Evolutionary conservation across 2,329 filamentous ascomycete species (phyloP).

Genomic region (Colletotrichum camelliae): DNA sequence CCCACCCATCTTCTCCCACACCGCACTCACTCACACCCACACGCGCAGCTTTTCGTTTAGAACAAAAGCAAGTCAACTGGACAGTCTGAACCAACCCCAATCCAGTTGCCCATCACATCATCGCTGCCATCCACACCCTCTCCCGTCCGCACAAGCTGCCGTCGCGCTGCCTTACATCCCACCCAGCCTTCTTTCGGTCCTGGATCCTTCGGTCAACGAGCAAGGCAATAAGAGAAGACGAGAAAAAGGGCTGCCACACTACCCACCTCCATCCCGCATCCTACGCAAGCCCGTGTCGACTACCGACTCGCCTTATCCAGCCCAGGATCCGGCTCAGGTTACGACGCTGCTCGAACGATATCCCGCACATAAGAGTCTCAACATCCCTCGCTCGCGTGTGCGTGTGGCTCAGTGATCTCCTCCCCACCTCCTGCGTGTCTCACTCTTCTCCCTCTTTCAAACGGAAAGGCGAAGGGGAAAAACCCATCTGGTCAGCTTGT

Average conservation of each 20-base stretch:
- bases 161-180: background rate
- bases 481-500: background rate
- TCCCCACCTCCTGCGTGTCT: slow-evolving; percentile 10
- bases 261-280: slow-evolving; percentile 12
- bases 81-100: slow-evolving; percentile 2
- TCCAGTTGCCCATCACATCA: slow-evolving; percentile 22
- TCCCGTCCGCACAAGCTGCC: slow-evolving; percentile 4
- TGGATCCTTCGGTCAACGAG: background rate
- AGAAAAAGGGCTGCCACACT: slow-evolving; percentile 3
- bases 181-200: slow-evolving; percentile 16
- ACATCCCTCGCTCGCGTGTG: slow-evolving; percentile 18
- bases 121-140: slow-evolving; percentile 15
- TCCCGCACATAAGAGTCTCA: slow-evolving; percentile 10
- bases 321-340: background rate
- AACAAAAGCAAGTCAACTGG: slow-evolving; percentile 17
- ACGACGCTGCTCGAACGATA: slow-evolving; percentile 14
- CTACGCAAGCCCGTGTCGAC: slow-evolving; percentile 4
- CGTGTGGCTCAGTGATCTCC: background rate
- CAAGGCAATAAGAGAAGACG: background rate
- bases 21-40: background rate
- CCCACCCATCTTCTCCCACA: slow-evolving; percentile 3
- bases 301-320: slow-evolving; percentile 14
- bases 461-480: background rate
- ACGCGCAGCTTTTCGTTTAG: background rate
- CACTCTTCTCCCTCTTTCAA: slow-evolving; percentile 1